Evolutionary conservation across 2,329 filamentous ascomycete species (phyloP).

Genomic region (Talaromyces sp.): DNA sequence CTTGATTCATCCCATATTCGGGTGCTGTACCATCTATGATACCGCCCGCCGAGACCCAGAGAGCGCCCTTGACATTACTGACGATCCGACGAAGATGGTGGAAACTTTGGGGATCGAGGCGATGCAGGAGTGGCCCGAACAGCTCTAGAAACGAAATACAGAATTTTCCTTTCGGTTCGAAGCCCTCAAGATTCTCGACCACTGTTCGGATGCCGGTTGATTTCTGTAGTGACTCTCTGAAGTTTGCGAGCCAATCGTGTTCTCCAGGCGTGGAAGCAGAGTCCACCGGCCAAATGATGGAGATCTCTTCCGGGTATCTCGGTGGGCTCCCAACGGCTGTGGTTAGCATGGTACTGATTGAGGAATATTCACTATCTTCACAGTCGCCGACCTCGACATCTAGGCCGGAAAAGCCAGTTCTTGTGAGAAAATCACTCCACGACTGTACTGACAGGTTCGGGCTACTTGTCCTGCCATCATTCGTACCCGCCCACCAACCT

Average conservation of each 20-base stretch:
- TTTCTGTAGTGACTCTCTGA: background rate
- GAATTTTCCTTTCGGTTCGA: background rate
- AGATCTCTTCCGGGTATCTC: background rate
- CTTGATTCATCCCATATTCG: background rate
- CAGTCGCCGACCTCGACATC: background rate
- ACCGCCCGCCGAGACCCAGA: background rate
- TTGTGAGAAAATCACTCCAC: background rate
- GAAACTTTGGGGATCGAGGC: background rate
- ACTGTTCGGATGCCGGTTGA: background rate
- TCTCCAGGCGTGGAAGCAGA: background rate
- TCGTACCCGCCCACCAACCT: slow-evolving; percentile 35
- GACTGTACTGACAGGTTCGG: background rate
- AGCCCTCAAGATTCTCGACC: background rate
- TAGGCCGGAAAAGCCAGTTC: slow-evolving; percentile 4
- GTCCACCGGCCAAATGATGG: background rate
- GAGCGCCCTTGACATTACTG: background rate
- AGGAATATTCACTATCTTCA: background rate
- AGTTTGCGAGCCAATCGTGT: background rate
- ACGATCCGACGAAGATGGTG: background rate
- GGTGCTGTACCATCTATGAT: background rate
- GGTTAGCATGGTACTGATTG: background rate
- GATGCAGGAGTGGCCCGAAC: background rate
- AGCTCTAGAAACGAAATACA: background rate
- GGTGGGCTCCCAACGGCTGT: background rate
- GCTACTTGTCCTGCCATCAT: background rate